Base-by-base conservation (phyloP, 2,329 filamentous ascomycete genomes). In the Fusarium tanahbumbuense region DNA sequence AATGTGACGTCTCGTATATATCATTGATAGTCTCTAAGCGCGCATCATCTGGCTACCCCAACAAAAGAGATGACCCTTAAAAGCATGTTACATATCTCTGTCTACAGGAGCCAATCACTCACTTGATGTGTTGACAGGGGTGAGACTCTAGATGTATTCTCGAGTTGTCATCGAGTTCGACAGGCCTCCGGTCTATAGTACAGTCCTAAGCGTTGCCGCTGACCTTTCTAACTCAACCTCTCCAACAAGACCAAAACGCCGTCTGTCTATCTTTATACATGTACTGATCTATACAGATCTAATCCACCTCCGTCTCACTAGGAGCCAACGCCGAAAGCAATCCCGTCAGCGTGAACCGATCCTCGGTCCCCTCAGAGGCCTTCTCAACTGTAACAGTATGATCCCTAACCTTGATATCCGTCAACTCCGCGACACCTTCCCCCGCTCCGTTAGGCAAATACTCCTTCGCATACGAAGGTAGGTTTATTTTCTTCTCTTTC, bases 351-450 rank as follows among this genome's bases (percentile, higher is more conserved):
- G 54, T 45, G 4, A 68, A 44, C 6, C 46, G 45, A 37, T 50
- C 49, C 6, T 55, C 42, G 18, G n/a, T 34, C 6, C 15, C 37
- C 9, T 45, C 32, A 6, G 22, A 23, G 16, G 55, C 32, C 27
- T 61, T 47, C 22, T 65, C 55, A 25, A 60, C 65, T 22, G 18
- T 40, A 16, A 68, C 66, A 10, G 60, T 61, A 28, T 68, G 66
- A n/a, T 69, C 65, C 8, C 65, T 60, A 6, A 68, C 47, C 32
- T 55, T 69, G 15, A 68, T 52, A 11, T 32, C 46, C 15, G n/a
- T 56, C 23, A 56, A 46, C 18, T 69, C 65, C 8, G 27, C 18
- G 12, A 27, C 45, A 8, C 58, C 64, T 6, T 52, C 59, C 6
- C 30, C 48, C 10, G 11, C 25, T 6, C 45, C 28, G 4, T 54